Base-by-base conservation (phyloP, 192 early-diverging fungal species). In the Jimgerdemannia lactiflua region DNA sequence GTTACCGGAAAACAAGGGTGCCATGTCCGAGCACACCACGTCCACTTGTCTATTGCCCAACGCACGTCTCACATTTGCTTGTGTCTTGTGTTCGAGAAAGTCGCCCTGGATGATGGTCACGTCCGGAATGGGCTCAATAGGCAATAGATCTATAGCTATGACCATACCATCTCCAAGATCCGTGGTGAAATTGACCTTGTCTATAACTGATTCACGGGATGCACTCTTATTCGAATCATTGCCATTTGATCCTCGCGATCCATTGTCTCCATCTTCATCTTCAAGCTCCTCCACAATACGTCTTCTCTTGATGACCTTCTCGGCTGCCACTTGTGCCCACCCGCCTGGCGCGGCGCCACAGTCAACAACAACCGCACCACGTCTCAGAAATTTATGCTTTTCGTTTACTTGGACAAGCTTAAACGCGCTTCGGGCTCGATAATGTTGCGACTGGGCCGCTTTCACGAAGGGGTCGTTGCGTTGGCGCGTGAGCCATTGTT, bases 291-390 rank as follows among this genome's bases (percentile, higher is more conserved):
- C 71, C 72, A 39, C 64, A 63, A 9, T 86, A 41, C 2, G 73
- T 39, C 72, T 66, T 75, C 49, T 54, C 43, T 29, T 73, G 40
- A 74, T 79, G 10, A 84, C 72, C 39, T 81, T 79, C 43, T 79
- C 79, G 2, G 89, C 84, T 11, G 87, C 79, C 29, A 93, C 91
- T 78, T 94, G 92, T 77, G 88, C 87, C 94, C 94, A 95, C 3
- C 93, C 91, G 65, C 94, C 94, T 0, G 94, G 94, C 17, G 88
- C 80, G 17, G 92, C 91, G 0, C 93, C 93, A 65, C 89, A 89
- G 72, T 91, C 92, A 71, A 88, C 85, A 39, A 86, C 85, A 67
- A 73, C 59, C 9, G 69, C 59, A 3, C 71, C 69, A 4, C 72
- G 70, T 41, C 64, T 74, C 14, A 86, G 40, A 4, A 87, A 39